phyloP scores from a whole-genome alignment of 78 protist genomes.

The Andalucia godoyi region DNA sequence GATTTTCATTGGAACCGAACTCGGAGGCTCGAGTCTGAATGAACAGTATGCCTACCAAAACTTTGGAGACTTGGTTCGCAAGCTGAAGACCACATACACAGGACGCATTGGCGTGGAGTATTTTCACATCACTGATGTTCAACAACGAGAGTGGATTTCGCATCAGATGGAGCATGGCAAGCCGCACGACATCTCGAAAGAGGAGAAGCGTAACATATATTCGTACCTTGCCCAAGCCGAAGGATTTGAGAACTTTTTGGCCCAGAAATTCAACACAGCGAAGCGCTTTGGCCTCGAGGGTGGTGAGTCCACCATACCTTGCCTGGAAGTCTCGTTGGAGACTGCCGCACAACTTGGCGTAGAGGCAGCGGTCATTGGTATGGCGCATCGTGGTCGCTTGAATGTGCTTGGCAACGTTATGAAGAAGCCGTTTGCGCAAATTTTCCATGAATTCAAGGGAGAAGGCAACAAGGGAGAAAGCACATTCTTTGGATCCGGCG shows the following conservation, averaged over 20 bases:
- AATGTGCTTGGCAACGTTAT: slow-evolving; percentile 78
- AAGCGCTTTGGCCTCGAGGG: slow-evolving; percentile 94
- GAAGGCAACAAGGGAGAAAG: slow-evolving; percentile 31
- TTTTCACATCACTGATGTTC: slow-evolving; percentile 19
- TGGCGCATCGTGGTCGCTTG: slow-evolving; percentile 95
- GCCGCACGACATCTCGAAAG: background rate
- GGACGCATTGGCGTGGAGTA: slow-evolving; percentile 35
- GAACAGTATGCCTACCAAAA: no score
- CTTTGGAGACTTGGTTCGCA: slow-evolving; percentile 15
- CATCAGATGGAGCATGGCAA: background rate
- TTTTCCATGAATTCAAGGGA: slow-evolving; percentile 79
- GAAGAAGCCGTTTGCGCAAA: slow-evolving; percentile 69
- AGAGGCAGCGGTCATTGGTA: slow-evolving; percentile 71
- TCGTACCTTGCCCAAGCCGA: background rate
- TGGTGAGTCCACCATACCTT: slow-evolving; percentile 70
- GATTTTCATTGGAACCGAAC: no score
- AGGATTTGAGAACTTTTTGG: slow-evolving; percentile 19
- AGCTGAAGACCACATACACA: slow-evolving; percentile 19
- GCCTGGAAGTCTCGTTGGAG: slow-evolving; percentile 69
- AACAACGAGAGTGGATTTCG: background rate
- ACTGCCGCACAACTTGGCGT: slow-evolving; percentile 59
- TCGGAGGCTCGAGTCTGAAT: no score
- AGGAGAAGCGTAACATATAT: background rate
- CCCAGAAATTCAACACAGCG: slow-evolving; percentile 25
- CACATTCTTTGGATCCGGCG: slow-evolving; percentile 64